Percentiles rank a stretch among this genome's conserved stretches.
phyloP scores from a whole-genome alignment of 169 alveolate genomes.

The Plasmodium inui region DNA sequence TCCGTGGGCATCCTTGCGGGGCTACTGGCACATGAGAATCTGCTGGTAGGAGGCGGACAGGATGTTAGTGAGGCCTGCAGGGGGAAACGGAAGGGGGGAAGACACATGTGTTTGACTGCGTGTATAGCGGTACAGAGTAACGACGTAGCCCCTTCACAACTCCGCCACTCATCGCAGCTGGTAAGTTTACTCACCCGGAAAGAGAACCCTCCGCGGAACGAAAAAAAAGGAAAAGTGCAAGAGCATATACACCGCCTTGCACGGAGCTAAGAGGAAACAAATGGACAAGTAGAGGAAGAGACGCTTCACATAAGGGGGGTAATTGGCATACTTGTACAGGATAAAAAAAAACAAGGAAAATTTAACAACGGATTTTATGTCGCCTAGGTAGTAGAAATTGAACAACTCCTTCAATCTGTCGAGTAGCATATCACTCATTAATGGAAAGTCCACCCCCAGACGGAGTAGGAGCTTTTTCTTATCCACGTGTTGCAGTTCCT shows the following conservation, averaged over 20 bases:
- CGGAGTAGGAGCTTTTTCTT: conserved; percentile 45
- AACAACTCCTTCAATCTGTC: conserved; percentile 34
- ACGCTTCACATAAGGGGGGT: conserved; percentile 18
- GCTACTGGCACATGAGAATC: conserved; percentile 48
- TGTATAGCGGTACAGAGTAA: not conserved
- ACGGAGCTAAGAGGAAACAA: conserved; percentile 34
- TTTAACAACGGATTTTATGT: conserved; percentile 31
- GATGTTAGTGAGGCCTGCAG: conserved; percentile 47
- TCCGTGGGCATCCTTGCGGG: not conserved
- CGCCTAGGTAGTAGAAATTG: conserved; percentile 55
- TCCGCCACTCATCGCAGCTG: not conserved
- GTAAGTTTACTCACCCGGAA: conserved; percentile 2
- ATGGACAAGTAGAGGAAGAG: conserved; percentile 38
- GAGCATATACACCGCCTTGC: conserved; percentile 37
- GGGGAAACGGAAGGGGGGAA: not conserved
- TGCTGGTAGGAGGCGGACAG: conserved; percentile 73
- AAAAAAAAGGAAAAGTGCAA: conserved; percentile 52
- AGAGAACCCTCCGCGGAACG: conserved; percentile 28
- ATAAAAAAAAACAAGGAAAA: conserved; percentile 60
- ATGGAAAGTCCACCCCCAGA: conserved; percentile 58
- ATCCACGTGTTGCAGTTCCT: not conserved
- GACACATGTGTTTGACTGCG: not conserved
- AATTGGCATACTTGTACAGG: conserved; percentile 57
- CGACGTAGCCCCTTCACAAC: not conserved
- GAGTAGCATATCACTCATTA: conserved; percentile 27